Evolutionary conservation across 345 rosid species (phyloP), one percentile per base, ranked within the genome.

Genomic region (Firmiana major): DNA sequence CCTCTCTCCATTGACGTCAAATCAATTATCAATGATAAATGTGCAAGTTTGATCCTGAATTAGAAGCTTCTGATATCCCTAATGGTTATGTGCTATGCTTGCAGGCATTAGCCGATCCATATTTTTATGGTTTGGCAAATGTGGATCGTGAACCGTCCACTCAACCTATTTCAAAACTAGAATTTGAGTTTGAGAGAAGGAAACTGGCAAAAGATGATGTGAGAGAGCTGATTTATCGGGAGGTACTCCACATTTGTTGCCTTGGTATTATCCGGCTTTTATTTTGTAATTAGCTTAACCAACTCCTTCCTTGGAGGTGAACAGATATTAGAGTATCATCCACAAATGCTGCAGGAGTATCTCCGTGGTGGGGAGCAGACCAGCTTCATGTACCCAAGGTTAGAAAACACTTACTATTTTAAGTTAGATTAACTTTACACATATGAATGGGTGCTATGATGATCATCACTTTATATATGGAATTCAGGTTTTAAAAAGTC

Each of bases 331-430:
- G 98, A 94, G 83, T 94, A 94, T 82, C 98, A 94, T 88, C 98
- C 98, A 48, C 97, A 94, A 77, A 92, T 94, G 98, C 87, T 94
- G 71, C 90, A 92, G 80, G 98, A 94, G 80, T 89, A 94, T 88
- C 90, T 91, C 81, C 90, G 88, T 45, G 98, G 98, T 62, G 98
- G 98, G 72, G 98, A 91, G 15, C 97, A 93, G 79, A 91, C 93
- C 62, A 93, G 97, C 86, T 94, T 94, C 85, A 87, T 94, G 98
- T 94, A 90, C 83, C 98, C 98, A 63, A 94, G 98, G 98, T 87
- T 62, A 51, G 87, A 28, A 51, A 42, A 59, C 59, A 26, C 57
- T 43, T 40, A 55, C 51, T 26, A 51, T 54, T 45, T 38, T 77
- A 12, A 42, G 43, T 67, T 74, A 38, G 36, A 46, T 80, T 70